These are phyloP conservation scores for Eucalyptus melliodora DNA, from an alignment of 345 rosid species.

Conservation along the genomic window DNA sequence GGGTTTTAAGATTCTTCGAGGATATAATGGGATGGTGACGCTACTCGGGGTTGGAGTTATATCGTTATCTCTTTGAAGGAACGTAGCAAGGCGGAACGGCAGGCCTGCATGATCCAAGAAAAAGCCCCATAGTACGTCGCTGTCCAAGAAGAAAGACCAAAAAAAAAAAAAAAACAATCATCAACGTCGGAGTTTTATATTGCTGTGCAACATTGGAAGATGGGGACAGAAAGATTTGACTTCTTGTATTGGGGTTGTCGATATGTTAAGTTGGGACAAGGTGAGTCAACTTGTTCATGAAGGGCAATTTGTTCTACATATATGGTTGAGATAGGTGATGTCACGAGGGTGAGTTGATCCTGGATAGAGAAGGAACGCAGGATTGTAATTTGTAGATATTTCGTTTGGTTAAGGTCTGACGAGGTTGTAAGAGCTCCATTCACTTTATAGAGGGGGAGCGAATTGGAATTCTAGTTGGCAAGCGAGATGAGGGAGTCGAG, in stretches of 20 bases:
- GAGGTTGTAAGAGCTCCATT: background rate
- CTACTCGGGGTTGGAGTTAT: background rate
- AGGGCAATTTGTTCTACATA: background rate
- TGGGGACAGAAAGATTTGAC: background rate
- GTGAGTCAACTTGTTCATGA: background rate
- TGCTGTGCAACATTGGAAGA: background rate
- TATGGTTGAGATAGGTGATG: background rate
- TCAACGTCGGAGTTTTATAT: background rate
- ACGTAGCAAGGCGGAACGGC: background rate
- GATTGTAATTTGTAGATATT: background rate
- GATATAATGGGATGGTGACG: background rate
- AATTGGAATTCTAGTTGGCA: background rate
- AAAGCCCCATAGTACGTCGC: background rate
- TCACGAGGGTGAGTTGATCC: background rate
- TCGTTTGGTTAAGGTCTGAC: background rate
- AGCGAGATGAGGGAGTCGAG: background rate
- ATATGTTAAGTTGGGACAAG: background rate
- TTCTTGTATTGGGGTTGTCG: background rate
- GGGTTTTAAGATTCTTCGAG: background rate
- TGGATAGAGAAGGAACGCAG: background rate
- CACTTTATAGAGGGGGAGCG: background rate
- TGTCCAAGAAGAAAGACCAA: background rate
- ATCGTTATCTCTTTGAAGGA: background rate
- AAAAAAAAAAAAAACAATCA: background rate
- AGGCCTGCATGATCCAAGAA: background rate